Evolutionary conservation across 1,284 basidiomycete genomes (phyloP).

Genomic region (Agroathelia rolfsii): DNA sequence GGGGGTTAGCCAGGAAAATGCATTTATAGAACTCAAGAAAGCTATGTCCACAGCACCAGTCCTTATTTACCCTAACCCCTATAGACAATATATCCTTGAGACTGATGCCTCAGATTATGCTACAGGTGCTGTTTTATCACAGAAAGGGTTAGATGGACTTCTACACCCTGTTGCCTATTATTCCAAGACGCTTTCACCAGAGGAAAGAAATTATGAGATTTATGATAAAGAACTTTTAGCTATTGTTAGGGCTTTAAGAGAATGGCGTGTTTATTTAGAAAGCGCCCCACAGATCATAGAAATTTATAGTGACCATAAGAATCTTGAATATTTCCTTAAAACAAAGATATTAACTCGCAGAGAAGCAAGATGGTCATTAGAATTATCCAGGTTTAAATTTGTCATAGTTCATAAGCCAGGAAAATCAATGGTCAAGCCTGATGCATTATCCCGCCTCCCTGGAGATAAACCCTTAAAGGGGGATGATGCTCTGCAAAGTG

Average conservation of each 20-base stretch:
- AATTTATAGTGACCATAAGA: conserved; percentile 29
- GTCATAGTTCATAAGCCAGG: conserved; percentile 22
- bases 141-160: conserved; percentile 15
- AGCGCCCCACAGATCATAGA: conserved; percentile 17
- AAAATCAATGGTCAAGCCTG: conserved; percentile 23
- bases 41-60: conserved; percentile 14
- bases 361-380: conserved; percentile 31
- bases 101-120: conserved; percentile 21
- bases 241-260: conserved; percentile 21
- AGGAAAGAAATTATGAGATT: conserved; percentile 26
- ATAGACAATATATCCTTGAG: conserved; percentile 18
- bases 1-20: conserved; percentile 6
- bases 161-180: conserved; percentile 24
- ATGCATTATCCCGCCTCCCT: conserved; percentile 20
- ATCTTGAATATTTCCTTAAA: conserved; percentile 26
- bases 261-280: conserved; percentile 8
- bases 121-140: conserved; percentile 15
- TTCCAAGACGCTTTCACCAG: conserved; percentile 19
- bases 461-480: conserved; percentile 26
- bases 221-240: conserved; percentile 30
- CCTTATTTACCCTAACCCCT: conserved; percentile 12
- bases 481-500: too few relatives aligned
- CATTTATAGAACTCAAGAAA: conserved; percentile 21
- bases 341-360: conserved; percentile 23
- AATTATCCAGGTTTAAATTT: conserved; percentile 30